Percentiles rank a stretch among this genome's conserved stretches.
Evolutionary conservation across 352 stramenopile genomes (phyloP).

Genomic region (Globisporangium abappressorium): DNA sequence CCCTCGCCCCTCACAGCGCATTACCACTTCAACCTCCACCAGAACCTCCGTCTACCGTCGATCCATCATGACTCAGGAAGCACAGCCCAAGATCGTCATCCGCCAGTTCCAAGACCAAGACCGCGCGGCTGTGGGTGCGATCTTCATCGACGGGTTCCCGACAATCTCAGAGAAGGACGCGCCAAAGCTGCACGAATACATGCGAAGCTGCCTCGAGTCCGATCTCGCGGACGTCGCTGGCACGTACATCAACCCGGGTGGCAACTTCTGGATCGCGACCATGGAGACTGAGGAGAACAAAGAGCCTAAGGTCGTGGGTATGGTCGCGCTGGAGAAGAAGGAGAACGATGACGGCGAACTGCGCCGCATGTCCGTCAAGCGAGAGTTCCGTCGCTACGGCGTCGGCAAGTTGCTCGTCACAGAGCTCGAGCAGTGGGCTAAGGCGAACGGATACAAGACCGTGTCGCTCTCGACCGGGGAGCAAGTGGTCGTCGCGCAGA

Average conservation of each 20-base stretch:
- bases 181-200: conserved; percentile 1
- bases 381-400: conserved; percentile 34
- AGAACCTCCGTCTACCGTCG: too few species aligned
- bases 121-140: not conserved
- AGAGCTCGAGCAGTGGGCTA: conserved; percentile 41
- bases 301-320: conserved; percentile 29
- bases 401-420: conserved; percentile 35
- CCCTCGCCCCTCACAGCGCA: not conserved
- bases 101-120: conserved; percentile 16
- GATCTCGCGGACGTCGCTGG: conserved; percentile 10
- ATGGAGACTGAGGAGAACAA: not conserved
- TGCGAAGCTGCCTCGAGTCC: conserved; percentile 5
- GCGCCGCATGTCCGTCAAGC: conserved; percentile 40
- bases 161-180: not conserved
- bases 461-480: conserved; percentile 36
- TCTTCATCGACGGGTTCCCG: conserved; percentile 18
- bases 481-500: conserved; percentile 25
- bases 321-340: conserved; percentile 38
- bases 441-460: conserved; percentile 24
- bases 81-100: conserved; percentile 8
- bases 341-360: conserved; percentile 30
- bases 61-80: not conserved
- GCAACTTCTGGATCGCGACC: conserved; percentile 46
- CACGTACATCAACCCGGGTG: conserved; percentile 19
- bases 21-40: not conserved